Percentiles rank a stretch among this genome's conserved stretches.
Conservation (phyloP, 2,329 filamentous ascomycete species). For the Colletotrichum paranaense region DNA sequence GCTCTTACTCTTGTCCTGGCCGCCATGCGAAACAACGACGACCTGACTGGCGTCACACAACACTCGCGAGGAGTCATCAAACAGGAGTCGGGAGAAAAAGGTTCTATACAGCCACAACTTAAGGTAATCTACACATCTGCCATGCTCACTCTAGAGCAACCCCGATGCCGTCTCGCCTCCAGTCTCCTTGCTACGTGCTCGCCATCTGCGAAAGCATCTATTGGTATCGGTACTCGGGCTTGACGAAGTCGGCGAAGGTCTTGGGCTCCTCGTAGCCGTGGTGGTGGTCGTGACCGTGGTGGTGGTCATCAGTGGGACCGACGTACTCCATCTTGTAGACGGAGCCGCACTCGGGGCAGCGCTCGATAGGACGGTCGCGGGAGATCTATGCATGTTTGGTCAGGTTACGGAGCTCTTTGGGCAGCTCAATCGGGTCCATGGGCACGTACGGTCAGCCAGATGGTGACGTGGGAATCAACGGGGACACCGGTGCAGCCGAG, state of each 20-base stretch:
- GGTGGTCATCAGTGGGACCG: slow-evolving; percentile 80
- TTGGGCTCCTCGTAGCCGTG: slow-evolving; percentile 86
- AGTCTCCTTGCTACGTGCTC: slow-evolving; percentile 23
- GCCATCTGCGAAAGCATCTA: slow-evolving; percentile 42
- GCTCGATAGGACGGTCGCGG: slow-evolving; percentile 90
- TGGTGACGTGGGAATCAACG: slow-evolving; percentile 88
- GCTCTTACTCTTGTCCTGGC: background rate
- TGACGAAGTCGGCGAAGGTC: slow-evolving; percentile 96
- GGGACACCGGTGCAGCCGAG: slow-evolving; percentile 95
- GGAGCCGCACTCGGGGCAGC: slow-evolving; percentile 96
- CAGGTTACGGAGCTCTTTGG: background rate
- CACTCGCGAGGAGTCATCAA: background rate
- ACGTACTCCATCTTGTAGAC: slow-evolving; percentile 99
- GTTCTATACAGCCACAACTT: slow-evolving; percentile 41
- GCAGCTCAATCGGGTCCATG: slow-evolving; percentile 20
- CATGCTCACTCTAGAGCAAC: slow-evolving; percentile 31
- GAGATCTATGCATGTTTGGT: slow-evolving; percentile 69
- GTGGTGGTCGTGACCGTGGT: slow-evolving; percentile 63
- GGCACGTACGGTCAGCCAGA: slow-evolving; percentile 86
- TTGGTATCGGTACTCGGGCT: slow-evolving; percentile 90
- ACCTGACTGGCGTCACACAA: slow-evolving; percentile 6
- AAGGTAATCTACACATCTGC: slow-evolving; percentile 54
- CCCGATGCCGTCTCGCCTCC: slow-evolving; percentile 31
- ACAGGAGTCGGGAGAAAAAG: slow-evolving; percentile 29
- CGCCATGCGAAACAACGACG: background rate